phyloP scores from a whole-genome alignment of 306 rosid genomes.

The Trifolium pratense region DNA sequence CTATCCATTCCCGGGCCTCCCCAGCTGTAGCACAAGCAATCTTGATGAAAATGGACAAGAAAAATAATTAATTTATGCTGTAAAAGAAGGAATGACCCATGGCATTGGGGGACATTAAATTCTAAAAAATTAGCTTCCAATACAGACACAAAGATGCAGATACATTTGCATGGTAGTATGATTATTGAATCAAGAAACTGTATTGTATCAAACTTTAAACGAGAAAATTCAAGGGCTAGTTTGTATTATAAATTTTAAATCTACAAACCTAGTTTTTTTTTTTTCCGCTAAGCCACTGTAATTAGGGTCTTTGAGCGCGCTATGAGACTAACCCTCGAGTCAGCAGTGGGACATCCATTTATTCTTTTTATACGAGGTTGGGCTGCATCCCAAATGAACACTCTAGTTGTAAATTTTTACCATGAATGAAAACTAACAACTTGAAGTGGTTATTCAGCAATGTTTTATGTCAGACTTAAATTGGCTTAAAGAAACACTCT shows the following conservation, averaged over 20 bases:
- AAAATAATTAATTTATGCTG: slow-evolving; percentile 41
- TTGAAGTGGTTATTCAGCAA: slow-evolving; percentile 21
- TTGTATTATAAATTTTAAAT: slow-evolving; percentile 10
- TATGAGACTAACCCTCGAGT: too few species aligned
- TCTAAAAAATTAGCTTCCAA: slow-evolving; percentile 26
- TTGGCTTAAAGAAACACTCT: slow-evolving; percentile 15
- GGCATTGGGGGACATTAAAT: slow-evolving; percentile 20
- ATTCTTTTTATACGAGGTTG: too few species aligned
- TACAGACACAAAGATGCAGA: slow-evolving; percentile 23
- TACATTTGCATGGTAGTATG: slow-evolving; percentile 20
- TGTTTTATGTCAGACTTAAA: slow-evolving; percentile 7
- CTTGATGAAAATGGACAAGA: slow-evolving; percentile 49
- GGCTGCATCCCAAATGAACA: background rate
- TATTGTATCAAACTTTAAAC: slow-evolving; percentile 3
- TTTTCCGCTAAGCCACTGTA: too few species aligned
- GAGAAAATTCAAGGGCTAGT: slow-evolving; percentile 1
- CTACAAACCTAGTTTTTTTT: background rate
- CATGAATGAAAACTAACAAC: slow-evolving; percentile 22
- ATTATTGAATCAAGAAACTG: slow-evolving; percentile 32
- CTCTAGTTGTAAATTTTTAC: background rate
- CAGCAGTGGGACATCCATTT: too few species aligned
- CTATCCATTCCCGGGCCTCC: slow-evolving; percentile 83
- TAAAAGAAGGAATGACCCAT: slow-evolving; percentile 15
- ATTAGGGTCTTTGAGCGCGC: too few species aligned
- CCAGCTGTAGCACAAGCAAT: slow-evolving; percentile 91